Percentiles rank a stretch among this genome's conserved stretches.
Conservation (phyloP, 225 moss, liverwort and hornwort genomes). For the Bryoerythrophyllum caledonicum region DNA sequence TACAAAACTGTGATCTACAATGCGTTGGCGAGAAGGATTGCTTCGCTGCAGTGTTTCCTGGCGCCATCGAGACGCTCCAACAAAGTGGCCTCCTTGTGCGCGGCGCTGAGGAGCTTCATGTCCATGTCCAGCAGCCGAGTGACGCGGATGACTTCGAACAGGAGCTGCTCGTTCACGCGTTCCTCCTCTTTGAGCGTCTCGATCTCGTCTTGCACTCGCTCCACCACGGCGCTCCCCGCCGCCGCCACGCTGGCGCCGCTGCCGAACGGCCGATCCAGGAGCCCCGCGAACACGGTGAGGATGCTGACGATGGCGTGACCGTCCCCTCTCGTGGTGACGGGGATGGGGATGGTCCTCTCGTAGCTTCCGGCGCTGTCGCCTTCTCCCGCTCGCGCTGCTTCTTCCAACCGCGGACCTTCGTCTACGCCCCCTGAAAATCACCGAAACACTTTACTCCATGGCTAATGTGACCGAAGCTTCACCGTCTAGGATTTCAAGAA, state of each 20-base stretch:
- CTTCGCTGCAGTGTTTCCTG: constrained; percentile 64
- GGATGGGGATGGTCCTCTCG: constrained; percentile 31
- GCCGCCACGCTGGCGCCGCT: constrained; percentile 63
- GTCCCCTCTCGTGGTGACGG: constrained; percentile 43
- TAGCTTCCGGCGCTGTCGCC: constrained; percentile 27
- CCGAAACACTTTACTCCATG: neutral
- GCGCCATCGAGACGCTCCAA: constrained; percentile 64
- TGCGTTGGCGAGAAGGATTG: constrained; percentile 53
- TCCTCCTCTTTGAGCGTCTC: constrained; percentile 43
- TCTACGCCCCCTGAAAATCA: constrained; percentile 37
- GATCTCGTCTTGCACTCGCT: constrained; percentile 67
- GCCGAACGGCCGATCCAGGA: constrained; percentile 72
- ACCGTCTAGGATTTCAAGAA: constrained; percentile 10
- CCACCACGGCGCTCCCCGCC: constrained; percentile 78
- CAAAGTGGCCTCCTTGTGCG: constrained; percentile 72
- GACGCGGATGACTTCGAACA: constrained; percentile 82
- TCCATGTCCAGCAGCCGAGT: constrained; percentile 77
- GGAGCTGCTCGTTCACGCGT: constrained; percentile 62
- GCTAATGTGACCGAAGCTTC: neutral
- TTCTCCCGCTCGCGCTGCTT: constrained; percentile 51
- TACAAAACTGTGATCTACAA: constrained; percentile 36
- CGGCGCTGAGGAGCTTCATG: constrained; percentile 70
- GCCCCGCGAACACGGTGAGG: constrained; percentile 54
- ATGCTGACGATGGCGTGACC: constrained; percentile 48
- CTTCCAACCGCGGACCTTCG: constrained; percentile 60